Base-by-base conservation (phyloP, 768 basidiomycete species). In the Phallus indusiatus region DNA sequence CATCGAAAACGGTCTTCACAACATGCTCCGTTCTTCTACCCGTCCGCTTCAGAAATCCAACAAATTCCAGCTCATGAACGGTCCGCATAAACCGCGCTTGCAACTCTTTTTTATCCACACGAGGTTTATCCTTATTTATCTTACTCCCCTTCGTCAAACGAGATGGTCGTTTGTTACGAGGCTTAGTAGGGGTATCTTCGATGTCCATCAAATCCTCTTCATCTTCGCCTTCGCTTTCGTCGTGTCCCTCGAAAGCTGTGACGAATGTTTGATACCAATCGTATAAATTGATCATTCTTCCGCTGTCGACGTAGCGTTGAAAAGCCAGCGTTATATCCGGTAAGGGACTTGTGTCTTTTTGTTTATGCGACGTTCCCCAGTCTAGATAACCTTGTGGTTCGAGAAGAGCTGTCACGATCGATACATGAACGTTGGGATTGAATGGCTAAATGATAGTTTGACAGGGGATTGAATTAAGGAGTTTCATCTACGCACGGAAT, bases 191-290 rank as follows among this genome's bases (percentile, higher is more conserved):
- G 7, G 35, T 37, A 22, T 59, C 60, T 35, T 67, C 36, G 1
- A 46, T 21, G 34, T 56, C 55, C 55, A 56, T 56, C 16, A 46
- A 18, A 9, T 28, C 65, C 17, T 58, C 59, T 21, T 60, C 59
- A 2, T 62, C 61, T 1, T 54, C 66, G 10, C 67, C 69, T 0
- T 72, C 66, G 10, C 67, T 69, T 0, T 72, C 71, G 47, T 71
- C 73, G 36, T 74, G 72, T 36, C 17, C 21, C 67, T 89, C 88
- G 55, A 92, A 70, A 34, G 81, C 85, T 20, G 75, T 69, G 34
- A 80, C 76, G 68, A 93, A 94, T 21, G 85, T 80, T 64, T 88
- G 84, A 65, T 83, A 91, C 91, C 90, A 92, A 69, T 94, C 91
- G 67, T 88, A 91, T 1, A 90, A 78, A 66, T 93, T 93, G 70